Base-by-base conservation (phyloP, 2,329 filamentous ascomycete genomes). In the Fusarium praegraminearum region DNA sequence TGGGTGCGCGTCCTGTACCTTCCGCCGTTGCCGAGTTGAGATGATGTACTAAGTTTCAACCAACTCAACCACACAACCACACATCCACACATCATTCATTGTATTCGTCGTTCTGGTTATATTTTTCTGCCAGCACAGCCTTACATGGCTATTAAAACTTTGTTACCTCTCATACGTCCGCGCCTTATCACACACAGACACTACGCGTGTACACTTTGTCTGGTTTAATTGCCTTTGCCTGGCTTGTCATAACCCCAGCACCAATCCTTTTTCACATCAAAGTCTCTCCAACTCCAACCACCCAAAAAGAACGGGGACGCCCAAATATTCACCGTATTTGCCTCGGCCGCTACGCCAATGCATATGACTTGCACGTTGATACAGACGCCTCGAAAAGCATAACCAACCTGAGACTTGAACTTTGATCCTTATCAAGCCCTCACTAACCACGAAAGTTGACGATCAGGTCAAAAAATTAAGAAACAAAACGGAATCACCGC, bases 281-380 rank as follows among this genome's bases (percentile, higher is more conserved):
- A 40, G 33, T 38, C 47, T 41, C 32, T 52, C 68, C 68, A 71
- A 69, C 65, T 52, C 68, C 68, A 71, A 69, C 65, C 64, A 62
- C 64, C 68, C 59, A 32, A 43, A 65, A 67, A 67, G 33, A 56
- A 70, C 20, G 67, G 67, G 68, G 68, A 30, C 50, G 24, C 35
- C 33, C 35, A 52, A 52, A 52, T 22, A 28, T 20, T 57, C 28
- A 28, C 24, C 49, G 41, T n/a, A 22, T 24, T 45, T 54, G 38
- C 51, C 51, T 49, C 49, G 49, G 47, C 38, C 53, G 11, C 18
- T 40, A 40, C n/a, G 40, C 24, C 35, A 40, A 28, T 18, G 49
- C 49, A 52, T 52, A 52, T 52, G 49, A 52, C 35, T 52, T 52
- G 33, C 35, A 52, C 35, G n/a, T 36, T 15, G 24, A 26, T 41